Evolutionary conservation across 2,329 filamentous ascomycete genomes (phyloP), one percentile per base, ranked within the genome.

Genomic region (Clarireedia paspali): DNA sequence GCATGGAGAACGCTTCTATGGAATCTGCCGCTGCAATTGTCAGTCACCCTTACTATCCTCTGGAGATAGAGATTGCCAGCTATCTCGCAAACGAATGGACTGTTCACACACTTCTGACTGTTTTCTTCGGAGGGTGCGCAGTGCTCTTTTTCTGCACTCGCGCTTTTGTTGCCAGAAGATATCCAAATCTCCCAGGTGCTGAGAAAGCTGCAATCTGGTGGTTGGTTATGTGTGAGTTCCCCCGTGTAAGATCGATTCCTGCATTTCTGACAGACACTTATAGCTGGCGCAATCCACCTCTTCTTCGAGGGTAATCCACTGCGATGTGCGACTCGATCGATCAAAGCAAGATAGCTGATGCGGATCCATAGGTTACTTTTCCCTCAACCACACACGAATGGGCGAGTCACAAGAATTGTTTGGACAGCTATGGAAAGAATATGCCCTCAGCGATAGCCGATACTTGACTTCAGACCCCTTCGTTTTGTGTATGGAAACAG

Each of bases 11-110:
- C 47, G 52, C 58, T 15, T 58, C 61, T 34, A 49, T 59, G 39
- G 45, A 55, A 27, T 55, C 52, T 39, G 46, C 46, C 27, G 34
- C 52, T 49, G 57, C 60, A 30, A 59, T 62, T 54, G 64, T 61
- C 49, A 57, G 59, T 48, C 85, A 91, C 68, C 86, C 87, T 0
- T 91, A 88, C 73, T 90, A 87, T 66, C 88, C 88, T 5, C 67
- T 84, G 23, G 79, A 82, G 53, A 78, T 82, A 39, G 72, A 75
- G 17, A 80, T 92, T 57, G 71, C 77, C 2, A 78, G 76, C 58
- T 91, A 88, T 70, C 72, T 82, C 45, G 78, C 83, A 63, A 91
- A 91, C 68, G 78, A 83, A 57, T 77, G 78, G 66, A 74, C 77
- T 47, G 78, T 87, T 5, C 67, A 77, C 0, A 72, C 77, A 5